Percentiles rank a stretch among this genome's conserved stretches.
These are phyloP conservation scores for Cyberlindnera meyerae DNA, from an alignment of 805 yeast species.

Conservation along the genomic window DNA sequence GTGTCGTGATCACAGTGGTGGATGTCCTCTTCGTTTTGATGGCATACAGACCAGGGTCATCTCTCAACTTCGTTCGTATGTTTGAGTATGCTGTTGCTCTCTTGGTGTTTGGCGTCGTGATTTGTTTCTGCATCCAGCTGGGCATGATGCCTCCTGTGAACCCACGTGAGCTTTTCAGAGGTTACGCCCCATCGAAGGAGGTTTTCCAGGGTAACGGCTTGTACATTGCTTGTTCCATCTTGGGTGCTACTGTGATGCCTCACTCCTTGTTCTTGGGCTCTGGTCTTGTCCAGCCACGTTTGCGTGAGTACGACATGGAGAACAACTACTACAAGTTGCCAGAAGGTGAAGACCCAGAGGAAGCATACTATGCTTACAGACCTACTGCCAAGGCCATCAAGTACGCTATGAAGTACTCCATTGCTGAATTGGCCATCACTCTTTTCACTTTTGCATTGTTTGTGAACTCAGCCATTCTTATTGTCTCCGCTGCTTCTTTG, in stretches of 20 bases:
- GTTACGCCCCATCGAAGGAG: constrained; percentile 53
- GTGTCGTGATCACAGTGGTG: constrained; percentile 78
- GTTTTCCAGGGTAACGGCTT: constrained; percentile 61
- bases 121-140: constrained; percentile 78
- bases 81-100: constrained; percentile 80
- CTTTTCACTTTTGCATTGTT: constrained; percentile 85
- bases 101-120: constrained; percentile 75
- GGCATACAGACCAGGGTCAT: constrained; percentile 85
- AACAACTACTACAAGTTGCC: constrained; percentile 51
- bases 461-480: constrained; percentile 83
- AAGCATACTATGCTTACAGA: constrained; percentile 45
- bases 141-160: constrained; percentile 59
- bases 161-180: constrained; percentile 59
- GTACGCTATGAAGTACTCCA: constrained; percentile 76
- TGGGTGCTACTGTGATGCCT: constrained; percentile 96
- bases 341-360: constrained; percentile 24
- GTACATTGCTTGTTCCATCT: constrained; percentile 74
- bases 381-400: constrained; percentile 81
- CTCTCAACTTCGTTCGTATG: constrained; percentile 67
- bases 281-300: constrained; percentile 81
- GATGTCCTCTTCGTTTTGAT: constrained; percentile 82
- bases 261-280: constrained; percentile 85
- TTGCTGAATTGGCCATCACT: constrained; percentile 76
- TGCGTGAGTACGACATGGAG: constrained; percentile 70
- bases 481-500: constrained; percentile 90